phyloP scores from a whole-genome alignment of 2,329 filamentous ascomycete species.

The Chaetomiaceae sp. region DNA sequence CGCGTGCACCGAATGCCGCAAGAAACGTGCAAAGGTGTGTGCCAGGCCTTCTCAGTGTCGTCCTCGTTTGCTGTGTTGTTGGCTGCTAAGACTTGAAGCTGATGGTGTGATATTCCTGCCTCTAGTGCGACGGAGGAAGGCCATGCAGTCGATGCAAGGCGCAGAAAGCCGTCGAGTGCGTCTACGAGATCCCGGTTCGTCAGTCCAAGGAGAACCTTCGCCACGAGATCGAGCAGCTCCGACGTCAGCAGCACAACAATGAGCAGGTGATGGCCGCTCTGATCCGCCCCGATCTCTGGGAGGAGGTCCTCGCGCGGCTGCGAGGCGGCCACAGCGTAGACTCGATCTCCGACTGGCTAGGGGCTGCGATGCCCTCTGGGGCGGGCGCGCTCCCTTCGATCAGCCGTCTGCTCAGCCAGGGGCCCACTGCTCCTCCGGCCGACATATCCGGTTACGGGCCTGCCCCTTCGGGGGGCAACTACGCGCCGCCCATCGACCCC shows the following conservation, averaged over 20 bases:
- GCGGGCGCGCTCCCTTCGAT: slow-evolving; percentile 29
- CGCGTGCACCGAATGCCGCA: slow-evolving; percentile 55
- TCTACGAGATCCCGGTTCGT: slow-evolving; percentile 57
- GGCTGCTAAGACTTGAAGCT: background rate
- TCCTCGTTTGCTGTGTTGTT: background rate
- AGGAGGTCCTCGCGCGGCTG: slow-evolving; percentile 48
- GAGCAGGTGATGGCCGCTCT: slow-evolving; percentile 53
- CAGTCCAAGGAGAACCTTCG: slow-evolving; percentile 59
- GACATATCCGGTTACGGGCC: slow-evolving; percentile 28
- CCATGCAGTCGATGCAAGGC: slow-evolving; percentile 51
- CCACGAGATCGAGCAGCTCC: slow-evolving; percentile 52
- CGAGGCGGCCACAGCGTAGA: slow-evolving; percentile 50
- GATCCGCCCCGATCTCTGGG: slow-evolving; percentile 43
- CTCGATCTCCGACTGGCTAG: slow-evolving; percentile 50
- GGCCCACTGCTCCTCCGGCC: slow-evolving; percentile 23
- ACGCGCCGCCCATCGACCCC: slow-evolving; percentile 30
- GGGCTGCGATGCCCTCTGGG: slow-evolving; percentile 28
- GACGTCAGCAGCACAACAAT: slow-evolving; percentile 47
- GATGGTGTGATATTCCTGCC: too few relatives aligned
- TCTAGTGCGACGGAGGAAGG: slow-evolving; percentile 55
- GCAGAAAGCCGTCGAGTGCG: slow-evolving; percentile 50
- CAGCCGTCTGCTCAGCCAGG: slow-evolving; percentile 26
- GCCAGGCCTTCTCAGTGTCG: background rate
- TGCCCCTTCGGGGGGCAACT: slow-evolving; percentile 23
- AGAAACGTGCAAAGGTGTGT: slow-evolving; percentile 55